Base-by-base conservation (phyloP, 1,284 basidiomycete species). In the Trametes polyzona region DNA sequence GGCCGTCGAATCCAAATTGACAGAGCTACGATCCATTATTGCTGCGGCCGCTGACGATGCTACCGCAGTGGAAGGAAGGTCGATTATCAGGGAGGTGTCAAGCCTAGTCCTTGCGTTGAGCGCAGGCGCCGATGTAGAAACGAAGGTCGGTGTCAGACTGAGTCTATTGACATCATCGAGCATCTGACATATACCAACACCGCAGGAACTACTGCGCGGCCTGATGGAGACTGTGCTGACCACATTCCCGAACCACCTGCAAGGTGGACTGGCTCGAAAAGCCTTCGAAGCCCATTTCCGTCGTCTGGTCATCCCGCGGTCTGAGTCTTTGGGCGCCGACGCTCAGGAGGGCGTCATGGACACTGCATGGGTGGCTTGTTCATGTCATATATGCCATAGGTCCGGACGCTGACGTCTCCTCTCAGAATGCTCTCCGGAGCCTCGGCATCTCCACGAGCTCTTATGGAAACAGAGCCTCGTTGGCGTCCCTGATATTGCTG, bases 241-340 rank as follows among this genome's bases (percentile, higher is more conserved):
- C 12, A 62, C 70, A 2, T 82, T 73, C 55, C 73, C 75, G 6
- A 71, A 73, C 46, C 73, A 69, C 27, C 70, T 84, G 8, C 68
- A 75, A 19, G 73, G 75, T 6, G 74, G 65, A 3, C 66, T 86
- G 2, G 79, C 85, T 1, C 75, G 78, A 52, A 71, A 76, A 51
- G 74, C 76, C 0, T 83, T 87, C 48, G 74, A 78, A 57, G 40
- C 55, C 7, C 70, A 73, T 33, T 84, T 79, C 64, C 80, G 86
- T 36, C 53, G 66, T 17, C 32, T 67, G 10, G 53, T 67, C 8
- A 36, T 67, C 2, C 61, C 62, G 8, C 44, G 30, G 14, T 35
- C 40, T 1, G 47, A 47, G 14, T 9, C 52, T 11, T 37, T 53
- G 7, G 14, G 50, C 19, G 41, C 52, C 2, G 35, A 5, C 11